These are phyloP conservation scores for Microbotryum violaceum DNA, from an alignment of 1,284 basidiomycete species.

Conservation along the genomic window DNA sequence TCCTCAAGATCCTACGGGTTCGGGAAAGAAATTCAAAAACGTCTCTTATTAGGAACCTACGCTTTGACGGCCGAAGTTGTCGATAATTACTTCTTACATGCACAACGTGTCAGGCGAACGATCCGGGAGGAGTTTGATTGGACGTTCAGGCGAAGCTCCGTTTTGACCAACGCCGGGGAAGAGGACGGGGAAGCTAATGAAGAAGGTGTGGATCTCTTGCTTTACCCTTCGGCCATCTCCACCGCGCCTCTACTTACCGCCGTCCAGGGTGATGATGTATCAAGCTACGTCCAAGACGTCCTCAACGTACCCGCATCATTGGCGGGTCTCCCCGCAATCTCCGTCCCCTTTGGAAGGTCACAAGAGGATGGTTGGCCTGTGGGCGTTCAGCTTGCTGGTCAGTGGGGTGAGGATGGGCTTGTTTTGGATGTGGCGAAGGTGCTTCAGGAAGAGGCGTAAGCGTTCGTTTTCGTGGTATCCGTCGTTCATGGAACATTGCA, in stretches of 20 bases:
- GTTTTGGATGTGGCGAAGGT: constrained; percentile 46
- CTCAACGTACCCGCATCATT: constrained; percentile 86
- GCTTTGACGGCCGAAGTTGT: constrained; percentile 87
- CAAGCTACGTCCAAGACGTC: constrained; percentile 75
- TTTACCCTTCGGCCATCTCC: constrained; percentile 76
- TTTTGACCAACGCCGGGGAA: too few species aligned
- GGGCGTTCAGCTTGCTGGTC: constrained; percentile 74
- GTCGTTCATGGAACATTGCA: too few species aligned
- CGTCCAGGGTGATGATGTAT: background rate
- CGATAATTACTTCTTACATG: constrained; percentile 93
- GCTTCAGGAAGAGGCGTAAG: background rate
- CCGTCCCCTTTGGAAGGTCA: constrained; percentile 54
- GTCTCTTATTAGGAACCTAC: constrained; percentile 86
- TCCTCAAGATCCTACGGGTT: constrained; percentile 54
- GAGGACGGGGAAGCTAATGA: too few species aligned
- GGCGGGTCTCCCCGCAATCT: constrained; percentile 76
- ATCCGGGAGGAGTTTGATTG: constrained; percentile 67
- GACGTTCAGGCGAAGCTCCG: constrained; percentile 48
- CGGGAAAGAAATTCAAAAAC: constrained; percentile 75
- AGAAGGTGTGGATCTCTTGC: constrained; percentile 61
- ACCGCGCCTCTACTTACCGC: constrained; percentile 57
- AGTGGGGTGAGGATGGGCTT: constrained; percentile 76
- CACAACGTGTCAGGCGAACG: constrained; percentile 65
- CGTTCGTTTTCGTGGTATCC: background rate
- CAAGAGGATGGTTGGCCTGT: constrained; percentile 67